Percentiles rank a stretch among this genome's conserved stretches.
These are phyloP conservation scores for Elasticomyces elasticus DNA, from an alignment of 495 filamentous ascomycete species.

Conservation along the genomic window DNA sequence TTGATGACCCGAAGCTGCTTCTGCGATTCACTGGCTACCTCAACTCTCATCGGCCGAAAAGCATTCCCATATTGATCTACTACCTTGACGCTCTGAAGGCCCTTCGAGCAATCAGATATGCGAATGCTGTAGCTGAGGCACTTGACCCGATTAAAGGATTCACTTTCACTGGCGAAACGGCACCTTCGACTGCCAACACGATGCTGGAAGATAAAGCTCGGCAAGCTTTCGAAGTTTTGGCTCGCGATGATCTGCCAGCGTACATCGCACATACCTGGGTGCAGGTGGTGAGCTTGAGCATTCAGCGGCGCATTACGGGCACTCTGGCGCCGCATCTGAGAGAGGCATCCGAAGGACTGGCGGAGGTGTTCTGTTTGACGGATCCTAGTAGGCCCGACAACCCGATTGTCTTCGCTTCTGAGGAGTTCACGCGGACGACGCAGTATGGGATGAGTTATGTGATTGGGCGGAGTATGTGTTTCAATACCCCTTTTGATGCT, in stretches of 20 bases:
- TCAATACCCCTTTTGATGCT: neutral
- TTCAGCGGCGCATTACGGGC: slow-evolving; percentile 48
- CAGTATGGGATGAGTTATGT: slow-evolving; percentile 52
- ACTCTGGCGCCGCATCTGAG: slow-evolving; percentile 43
- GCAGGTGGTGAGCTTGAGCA: slow-evolving; percentile 46
- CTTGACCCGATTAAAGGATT: slow-evolving; percentile 40
- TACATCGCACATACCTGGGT: slow-evolving; percentile 57
- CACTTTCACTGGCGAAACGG: slow-evolving; percentile 36
- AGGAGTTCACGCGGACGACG: slow-evolving; percentile 53
- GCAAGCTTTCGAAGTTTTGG: slow-evolving; percentile 49
- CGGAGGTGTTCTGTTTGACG: slow-evolving; percentile 67
- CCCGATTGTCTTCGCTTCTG: slow-evolving; percentile 68
- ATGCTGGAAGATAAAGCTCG: slow-evolving; percentile 49
- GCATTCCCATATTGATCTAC: slow-evolving; percentile 52
- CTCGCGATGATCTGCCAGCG: slow-evolving; percentile 57
- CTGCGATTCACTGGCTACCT: slow-evolving; percentile 55
- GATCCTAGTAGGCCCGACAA: slow-evolving; percentile 65
- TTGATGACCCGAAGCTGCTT: slow-evolving; percentile 59
- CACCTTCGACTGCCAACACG: slow-evolving; percentile 41
- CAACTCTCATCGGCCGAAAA: slow-evolving; percentile 60
- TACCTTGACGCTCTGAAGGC: slow-evolving; percentile 60
- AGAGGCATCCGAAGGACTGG: slow-evolving; percentile 57
- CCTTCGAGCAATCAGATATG: slow-evolving; percentile 59
- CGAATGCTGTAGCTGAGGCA: slow-evolving; percentile 51
- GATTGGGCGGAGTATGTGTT: slow-evolving; percentile 40